Evolutionary conservation across 2,329 filamentous ascomycete species (phyloP).

Genomic region (Helminthosporium solani): DNA sequence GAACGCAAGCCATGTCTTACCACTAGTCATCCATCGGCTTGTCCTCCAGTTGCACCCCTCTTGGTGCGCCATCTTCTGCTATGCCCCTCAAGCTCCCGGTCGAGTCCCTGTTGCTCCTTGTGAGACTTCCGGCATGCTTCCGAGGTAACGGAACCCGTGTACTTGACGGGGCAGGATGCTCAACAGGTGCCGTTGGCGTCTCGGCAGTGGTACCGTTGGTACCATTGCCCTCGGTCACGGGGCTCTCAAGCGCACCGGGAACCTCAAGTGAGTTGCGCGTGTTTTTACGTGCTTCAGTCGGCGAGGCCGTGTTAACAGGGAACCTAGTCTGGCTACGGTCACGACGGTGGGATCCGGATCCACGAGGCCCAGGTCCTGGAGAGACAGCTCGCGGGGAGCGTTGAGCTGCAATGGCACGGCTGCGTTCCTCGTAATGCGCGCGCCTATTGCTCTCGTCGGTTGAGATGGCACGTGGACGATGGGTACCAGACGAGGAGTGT

Average conservation of each 20-base stretch:
- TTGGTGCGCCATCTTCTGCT: constrained; percentile 37
- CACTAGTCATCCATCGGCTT: constrained; percentile 73
- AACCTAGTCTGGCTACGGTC: constrained; percentile 83
- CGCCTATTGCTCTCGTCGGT: constrained; percentile 95
- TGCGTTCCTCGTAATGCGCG: constrained; percentile 90
- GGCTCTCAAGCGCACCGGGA: constrained; percentile 58
- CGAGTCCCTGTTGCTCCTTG: constrained; percentile 41
- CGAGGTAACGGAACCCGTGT: constrained; percentile 38
- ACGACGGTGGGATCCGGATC: constrained; percentile 53
- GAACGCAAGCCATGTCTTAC: constrained; percentile 10
- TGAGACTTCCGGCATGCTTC: constrained; percentile 39
- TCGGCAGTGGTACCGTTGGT: constrained; percentile 40
- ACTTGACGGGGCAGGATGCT: constrained; percentile 36
- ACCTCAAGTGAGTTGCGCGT: constrained; percentile 75
- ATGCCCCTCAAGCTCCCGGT: constrained; percentile 41
- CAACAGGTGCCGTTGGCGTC: constrained; percentile 13
- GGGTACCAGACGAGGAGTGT: constrained; percentile 57
- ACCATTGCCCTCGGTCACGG: constrained; percentile 32
- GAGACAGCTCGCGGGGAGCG: constrained; percentile 69
- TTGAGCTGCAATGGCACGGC: constrained; percentile 69
- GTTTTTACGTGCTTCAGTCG: constrained; percentile 55
- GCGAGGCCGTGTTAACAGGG: constrained; percentile 66
- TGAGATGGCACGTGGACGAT: constrained; percentile 80
- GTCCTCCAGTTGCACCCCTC: constrained; percentile 69
- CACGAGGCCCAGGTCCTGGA: constrained; percentile 62